A percentile compares a stretch with the other conserved stretches of the same genome.
phyloP scores from a whole-genome alignment of 2,329 filamentous ascomycete species.

The Mariannaea elegans region DNA sequence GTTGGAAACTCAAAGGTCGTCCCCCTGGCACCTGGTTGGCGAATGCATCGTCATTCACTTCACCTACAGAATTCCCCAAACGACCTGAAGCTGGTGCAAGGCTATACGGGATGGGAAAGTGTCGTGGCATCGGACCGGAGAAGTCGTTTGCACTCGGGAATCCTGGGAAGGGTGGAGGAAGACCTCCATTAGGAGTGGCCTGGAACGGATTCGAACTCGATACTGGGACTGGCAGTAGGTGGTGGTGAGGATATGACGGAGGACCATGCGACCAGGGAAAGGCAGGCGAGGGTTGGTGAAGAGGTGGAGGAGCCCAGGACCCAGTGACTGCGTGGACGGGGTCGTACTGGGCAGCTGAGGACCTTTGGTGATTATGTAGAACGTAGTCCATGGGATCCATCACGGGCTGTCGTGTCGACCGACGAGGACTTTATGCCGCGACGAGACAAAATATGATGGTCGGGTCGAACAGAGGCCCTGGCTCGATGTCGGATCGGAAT shows the following conservation, averaged over 20 bases:
- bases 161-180: conserved; percentile 35
- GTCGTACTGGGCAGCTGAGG: conserved; percentile 36
- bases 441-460: not conserved
- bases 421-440: not conserved
- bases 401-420: conserved; percentile 11
- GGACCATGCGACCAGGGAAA: conserved; percentile 37
- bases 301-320: conserved; percentile 37
- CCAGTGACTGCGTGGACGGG: conserved; percentile 39
- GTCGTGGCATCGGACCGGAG: conserved; percentile 23
- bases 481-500: conserved; percentile 1
- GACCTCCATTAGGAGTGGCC: conserved; percentile 28
- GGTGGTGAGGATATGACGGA: conserved; percentile 30
- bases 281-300: conserved; percentile 28
- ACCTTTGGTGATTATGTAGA: conserved; percentile 32
- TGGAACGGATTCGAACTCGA: conserved; percentile 33
- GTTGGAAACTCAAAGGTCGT: conserved; percentile 31
- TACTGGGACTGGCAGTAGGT: conserved; percentile 23
- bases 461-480: conserved; percentile 5
- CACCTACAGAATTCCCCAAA: not conserved
- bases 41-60: conserved; percentile 30
- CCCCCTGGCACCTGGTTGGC: conserved; percentile 32
- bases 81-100: not conserved
- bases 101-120: conserved; percentile 20
- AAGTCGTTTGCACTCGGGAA: conserved; percentile 27
- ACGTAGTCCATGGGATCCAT: conserved; percentile 44